These are phyloP conservation scores for Filosporella fistucella DNA, from an alignment of 495 filamentous ascomycete species.

Conservation along the genomic window DNA sequence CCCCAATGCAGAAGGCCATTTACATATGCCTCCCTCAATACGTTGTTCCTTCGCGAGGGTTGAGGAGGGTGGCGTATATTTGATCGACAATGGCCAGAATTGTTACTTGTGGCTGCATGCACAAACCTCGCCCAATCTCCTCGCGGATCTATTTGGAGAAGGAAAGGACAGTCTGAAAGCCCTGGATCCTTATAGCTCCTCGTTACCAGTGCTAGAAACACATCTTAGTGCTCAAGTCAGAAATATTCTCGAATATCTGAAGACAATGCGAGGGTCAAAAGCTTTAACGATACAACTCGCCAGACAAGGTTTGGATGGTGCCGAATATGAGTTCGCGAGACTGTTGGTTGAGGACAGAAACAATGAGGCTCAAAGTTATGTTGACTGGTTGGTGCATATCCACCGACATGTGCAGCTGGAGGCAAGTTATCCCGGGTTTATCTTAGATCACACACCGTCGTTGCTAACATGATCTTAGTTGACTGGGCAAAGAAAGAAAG, in stretches of 20 bases:
- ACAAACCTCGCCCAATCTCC: slow-evolving; percentile 68
- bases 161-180: slow-evolving; percentile 63
- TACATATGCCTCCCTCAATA: slow-evolving; percentile 69
- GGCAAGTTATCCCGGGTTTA: slow-evolving; percentile 41
- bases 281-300: slow-evolving; percentile 86
- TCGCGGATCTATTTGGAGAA: slow-evolving; percentile 86
- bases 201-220: slow-evolving; percentile 75
- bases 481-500: slow-evolving; percentile 71
- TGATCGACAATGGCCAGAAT: slow-evolving; percentile 94
- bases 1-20: slow-evolving; percentile 74
- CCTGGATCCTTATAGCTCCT: slow-evolving; percentile 76
- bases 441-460: not conserved
- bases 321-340: slow-evolving; percentile 93
- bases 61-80: slow-evolving; percentile 92
- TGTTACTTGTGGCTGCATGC: slow-evolving; percentile 89
- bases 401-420: slow-evolving; percentile 91
- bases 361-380: slow-evolving; percentile 95
- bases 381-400: slow-evolving; percentile 96
- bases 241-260: slow-evolving; percentile 86
- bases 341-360: slow-evolving; percentile 91
- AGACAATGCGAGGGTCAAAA: slow-evolving; percentile 77
- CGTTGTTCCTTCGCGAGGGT: slow-evolving; percentile 88
- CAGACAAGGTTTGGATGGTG: slow-evolving; percentile 87
- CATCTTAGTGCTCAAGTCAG: slow-evolving; percentile 93
- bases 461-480: slow-evolving; percentile 37